Percentiles rank a stretch among this genome's conserved stretches.
Evolutionary conservation across 257 asterid genomes (phyloP).

Genomic region (Ilex aquifolium): DNA sequence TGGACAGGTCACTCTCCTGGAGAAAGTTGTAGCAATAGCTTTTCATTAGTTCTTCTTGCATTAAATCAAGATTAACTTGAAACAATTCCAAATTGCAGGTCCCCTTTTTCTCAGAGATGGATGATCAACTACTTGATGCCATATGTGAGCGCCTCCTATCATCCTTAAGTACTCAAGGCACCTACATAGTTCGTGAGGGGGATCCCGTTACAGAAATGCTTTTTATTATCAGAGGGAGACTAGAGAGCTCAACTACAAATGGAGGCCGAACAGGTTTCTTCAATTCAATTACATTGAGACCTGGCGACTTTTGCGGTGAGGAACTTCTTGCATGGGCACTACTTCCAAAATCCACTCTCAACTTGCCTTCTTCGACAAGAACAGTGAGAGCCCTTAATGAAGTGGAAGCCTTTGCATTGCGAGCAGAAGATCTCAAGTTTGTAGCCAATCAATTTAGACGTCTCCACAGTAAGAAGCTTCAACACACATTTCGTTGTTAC

Average conservation of each 20-base stretch:
- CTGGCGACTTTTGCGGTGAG: constrained; percentile 82
- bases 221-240: constrained; percentile 62
- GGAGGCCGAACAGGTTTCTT: constrained; percentile 83
- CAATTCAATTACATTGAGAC: constrained; percentile 54
- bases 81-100: constrained; percentile 42
- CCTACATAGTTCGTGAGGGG: constrained; percentile 85
- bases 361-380: constrained; percentile 74
- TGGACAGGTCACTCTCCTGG: no score
- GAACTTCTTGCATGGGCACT: constrained; percentile 84
- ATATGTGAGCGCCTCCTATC: constrained; percentile 82
- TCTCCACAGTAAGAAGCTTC: constrained; percentile 76
- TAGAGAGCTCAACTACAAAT: constrained; percentile 83
- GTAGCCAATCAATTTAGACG: constrained; percentile 85
- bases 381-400: constrained; percentile 67
- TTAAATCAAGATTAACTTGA: no score
- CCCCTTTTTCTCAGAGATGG: constrained; percentile 85
- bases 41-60: no score
- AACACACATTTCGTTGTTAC: constrained; percentile 67
- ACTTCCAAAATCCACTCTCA: constrained; percentile 52
- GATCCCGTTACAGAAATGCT: constrained; percentile 81
- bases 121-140: constrained; percentile 72
- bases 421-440: constrained; percentile 79
- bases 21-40: no score
- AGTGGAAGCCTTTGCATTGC: constrained; percentile 75
- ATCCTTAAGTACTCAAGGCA: constrained; percentile 64